A percentile compares a stretch with the other conserved stretches of the same genome.
phyloP scores from a whole-genome alignment of 352 stramenopile genomes.

The Globisporangium spinosum region DNA sequence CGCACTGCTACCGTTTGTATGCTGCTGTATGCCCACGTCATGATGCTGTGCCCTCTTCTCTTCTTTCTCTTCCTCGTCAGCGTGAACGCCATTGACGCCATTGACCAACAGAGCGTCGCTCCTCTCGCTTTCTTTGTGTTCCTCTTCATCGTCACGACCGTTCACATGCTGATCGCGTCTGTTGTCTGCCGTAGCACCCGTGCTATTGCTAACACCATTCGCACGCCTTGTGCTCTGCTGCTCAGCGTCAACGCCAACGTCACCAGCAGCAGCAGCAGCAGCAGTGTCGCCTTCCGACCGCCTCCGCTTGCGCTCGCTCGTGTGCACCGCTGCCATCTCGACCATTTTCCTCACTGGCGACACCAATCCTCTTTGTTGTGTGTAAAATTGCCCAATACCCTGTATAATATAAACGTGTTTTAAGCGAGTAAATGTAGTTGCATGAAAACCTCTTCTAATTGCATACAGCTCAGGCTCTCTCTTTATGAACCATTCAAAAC shows the following conservation, averaged over 20 bases:
- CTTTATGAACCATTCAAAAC: slow-evolving; percentile 14
- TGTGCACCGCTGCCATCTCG: background rate
- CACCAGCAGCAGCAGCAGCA: background rate
- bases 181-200: background rate
- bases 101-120: background rate
- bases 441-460: background rate
- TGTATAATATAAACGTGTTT: background rate
- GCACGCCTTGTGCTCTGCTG: background rate
- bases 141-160: slow-evolving; percentile 1
- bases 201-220: background rate
- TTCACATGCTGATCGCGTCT: background rate
- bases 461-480: background rate
- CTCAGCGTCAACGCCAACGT: background rate
- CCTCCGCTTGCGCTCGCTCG: slow-evolving; percentile 12
- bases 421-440: background rate
- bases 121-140: background rate
- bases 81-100: background rate
- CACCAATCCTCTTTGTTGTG: background rate
- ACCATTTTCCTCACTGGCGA: background rate
- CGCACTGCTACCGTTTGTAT: background rate
- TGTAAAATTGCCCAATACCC: background rate
- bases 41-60: slow-evolving; percentile 4
- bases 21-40: background rate
- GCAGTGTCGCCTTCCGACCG: slow-evolving; percentile 6
- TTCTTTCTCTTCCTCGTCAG: slow-evolving; percentile 1